These are phyloP conservation scores for Talaromyces sp. DNA, from an alignment of 2,329 filamentous ascomycete genomes.

Conservation along the genomic window DNA sequence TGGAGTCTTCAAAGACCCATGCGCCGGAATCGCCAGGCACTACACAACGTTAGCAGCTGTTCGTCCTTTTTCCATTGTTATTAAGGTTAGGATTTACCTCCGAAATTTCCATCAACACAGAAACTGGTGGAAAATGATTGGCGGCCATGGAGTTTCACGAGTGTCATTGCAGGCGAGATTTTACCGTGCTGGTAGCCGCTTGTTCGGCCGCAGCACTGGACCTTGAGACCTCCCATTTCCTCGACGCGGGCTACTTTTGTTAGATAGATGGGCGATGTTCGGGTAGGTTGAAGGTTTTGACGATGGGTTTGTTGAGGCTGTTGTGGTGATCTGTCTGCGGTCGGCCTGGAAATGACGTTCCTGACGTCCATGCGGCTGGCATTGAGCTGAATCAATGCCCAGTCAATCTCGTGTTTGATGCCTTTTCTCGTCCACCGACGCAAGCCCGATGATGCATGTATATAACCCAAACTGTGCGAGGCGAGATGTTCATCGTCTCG, in stretches of 20 bases:
- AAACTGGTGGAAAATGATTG: constrained; percentile 73
- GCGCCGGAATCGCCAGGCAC: constrained; percentile 89
- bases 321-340: not conserved
- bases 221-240: constrained; percentile 67
- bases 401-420: constrained; percentile 87
- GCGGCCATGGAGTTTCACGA: constrained; percentile 84
- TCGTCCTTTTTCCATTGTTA: not conserved
- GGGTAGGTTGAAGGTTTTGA: constrained; percentile 47
- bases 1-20: constrained; percentile 79
- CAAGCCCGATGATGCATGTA: constrained; percentile 88
- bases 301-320: not conserved
- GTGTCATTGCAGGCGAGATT: constrained; percentile 73
- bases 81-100: constrained; percentile 36
- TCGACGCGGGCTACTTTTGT: constrained; percentile 54
- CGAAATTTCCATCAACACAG: constrained; percentile 59
- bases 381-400: constrained; percentile 82
- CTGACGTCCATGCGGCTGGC: constrained; percentile 66
- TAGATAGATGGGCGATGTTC: constrained; percentile 47
- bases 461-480: constrained; percentile 73
- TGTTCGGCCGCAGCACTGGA: constrained; percentile 86
- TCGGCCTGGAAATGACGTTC: constrained; percentile 58
- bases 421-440: constrained; percentile 69
- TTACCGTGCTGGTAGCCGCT: constrained; percentile 76
- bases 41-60: constrained; percentile 20
- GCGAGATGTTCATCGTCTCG: constrained; percentile 77